A percentile compares a stretch with the other conserved stretches of the same genome.
Evolutionary conservation across 2,329 filamentous ascomycete species (phyloP).

Genomic region (Colletotrichum coccodes): DNA sequence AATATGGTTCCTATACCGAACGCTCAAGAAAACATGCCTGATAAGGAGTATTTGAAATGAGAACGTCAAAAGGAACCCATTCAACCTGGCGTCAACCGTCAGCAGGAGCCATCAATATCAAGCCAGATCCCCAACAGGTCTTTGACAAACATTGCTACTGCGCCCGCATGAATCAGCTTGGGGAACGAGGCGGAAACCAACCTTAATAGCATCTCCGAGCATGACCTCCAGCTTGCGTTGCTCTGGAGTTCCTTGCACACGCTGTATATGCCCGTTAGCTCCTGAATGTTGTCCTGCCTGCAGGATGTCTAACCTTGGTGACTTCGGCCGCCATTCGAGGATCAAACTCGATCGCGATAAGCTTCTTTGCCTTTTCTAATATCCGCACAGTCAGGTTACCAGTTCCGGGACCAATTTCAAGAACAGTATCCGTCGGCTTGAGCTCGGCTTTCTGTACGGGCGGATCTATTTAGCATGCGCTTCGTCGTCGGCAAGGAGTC

Average conservation of each 20-base stretch:
- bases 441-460: constrained; percentile 84
- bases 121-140: background rate
- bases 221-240: constrained; percentile 88
- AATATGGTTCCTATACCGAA: background rate
- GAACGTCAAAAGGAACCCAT: constrained; percentile 79
- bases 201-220: constrained; percentile 77
- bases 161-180: background rate
- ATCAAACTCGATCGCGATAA: constrained; percentile 90
- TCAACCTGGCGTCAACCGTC: constrained; percentile 31
- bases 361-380: constrained; percentile 84
- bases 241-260: constrained; percentile 88
- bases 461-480: constrained; percentile 24
- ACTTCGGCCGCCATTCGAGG: constrained; percentile 96
- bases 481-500: background rate
- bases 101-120: background rate
- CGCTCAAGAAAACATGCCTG: constrained; percentile 55
- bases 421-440: constrained; percentile 89
- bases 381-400: constrained; percentile 92
- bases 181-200: background rate
- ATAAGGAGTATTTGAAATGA: constrained; percentile 76
- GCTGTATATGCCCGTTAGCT: constrained; percentile 76
- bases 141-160: background rate
- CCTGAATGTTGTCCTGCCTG: constrained; percentile 37
- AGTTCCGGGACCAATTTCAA: constrained; percentile 92
- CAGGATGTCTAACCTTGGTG: constrained; percentile 68